Conservation (phyloP, 2,329 filamentous ascomycete species). For the Fusarium lateritium region DNA sequence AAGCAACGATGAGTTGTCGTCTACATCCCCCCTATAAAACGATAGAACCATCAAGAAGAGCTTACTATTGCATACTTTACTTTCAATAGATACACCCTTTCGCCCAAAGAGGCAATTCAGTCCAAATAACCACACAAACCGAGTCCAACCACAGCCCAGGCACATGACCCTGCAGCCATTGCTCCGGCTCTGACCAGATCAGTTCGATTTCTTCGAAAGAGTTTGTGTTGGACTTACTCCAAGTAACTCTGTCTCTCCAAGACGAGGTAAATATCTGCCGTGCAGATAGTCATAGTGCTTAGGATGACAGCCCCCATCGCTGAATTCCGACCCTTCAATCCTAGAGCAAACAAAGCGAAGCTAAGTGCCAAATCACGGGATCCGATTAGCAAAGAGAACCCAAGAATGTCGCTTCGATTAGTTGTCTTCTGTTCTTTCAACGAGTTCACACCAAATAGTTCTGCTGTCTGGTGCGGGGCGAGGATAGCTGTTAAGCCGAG, state of each 20-base stretch:
- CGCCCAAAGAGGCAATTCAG: background rate
- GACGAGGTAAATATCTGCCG: slow-evolving; percentile 37
- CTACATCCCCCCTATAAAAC: too few species aligned
- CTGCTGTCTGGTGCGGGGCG: slow-evolving; percentile 19
- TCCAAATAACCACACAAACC: slow-evolving; percentile 23
- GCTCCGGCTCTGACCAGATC: background rate
- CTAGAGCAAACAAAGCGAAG: slow-evolving; percentile 21
- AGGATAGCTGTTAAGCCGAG: slow-evolving; percentile 31
- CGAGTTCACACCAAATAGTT: slow-evolving; percentile 29
- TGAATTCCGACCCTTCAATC: slow-evolving; percentile 8
- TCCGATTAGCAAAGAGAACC: slow-evolving; percentile 12
- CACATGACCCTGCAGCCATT: slow-evolving; percentile 5
- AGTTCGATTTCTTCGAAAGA: background rate
- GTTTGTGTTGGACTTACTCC: slow-evolving; percentile 16
- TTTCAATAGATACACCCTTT: too few species aligned
- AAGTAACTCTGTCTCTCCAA: slow-evolving; percentile 15
- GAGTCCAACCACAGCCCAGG: slow-evolving; percentile 26
- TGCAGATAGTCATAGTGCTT: slow-evolving; percentile 33
- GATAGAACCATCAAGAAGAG: too few species aligned
- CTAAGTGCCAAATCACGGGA: slow-evolving; percentile 36
- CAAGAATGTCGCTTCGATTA: background rate
- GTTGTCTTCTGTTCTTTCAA: background rate
- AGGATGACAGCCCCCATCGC: slow-evolving; percentile 42
- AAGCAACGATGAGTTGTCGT: too few species aligned
- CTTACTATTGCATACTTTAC: too few species aligned